Base-by-base conservation (phyloP, 2,329 filamentous ascomycete genomes). In the Hypoxylon sp. region DNA sequence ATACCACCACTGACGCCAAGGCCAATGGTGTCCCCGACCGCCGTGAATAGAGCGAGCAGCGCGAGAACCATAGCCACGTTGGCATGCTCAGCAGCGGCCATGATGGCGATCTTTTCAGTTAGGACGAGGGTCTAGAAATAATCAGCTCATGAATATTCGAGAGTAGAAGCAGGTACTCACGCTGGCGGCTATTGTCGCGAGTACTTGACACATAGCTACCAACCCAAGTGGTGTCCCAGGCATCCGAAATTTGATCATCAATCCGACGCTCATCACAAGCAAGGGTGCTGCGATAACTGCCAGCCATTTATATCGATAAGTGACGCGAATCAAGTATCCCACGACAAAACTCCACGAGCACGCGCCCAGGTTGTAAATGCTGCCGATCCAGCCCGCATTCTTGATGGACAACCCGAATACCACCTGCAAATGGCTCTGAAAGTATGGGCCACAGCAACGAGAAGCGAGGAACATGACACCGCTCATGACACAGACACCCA, bases 1-100 rank as follows among this genome's bases (percentile, higher is more conserved):
- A 91, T 85, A 1, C 87, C 86, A 2, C 83, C 85, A 2, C 87
- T 85, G 56, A 90, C 82, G n/a, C 87, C 84, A 2, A 80, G 80
- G 10, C 87, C 87, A 9, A 89, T 81, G 2, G 86, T 84, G 30
- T 84, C 85, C 58, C 87, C 88, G 61, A 90, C 82, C 53, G 83
- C 83, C 66, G 84, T 83, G 38, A 86, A 84, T 0, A 89, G 82
- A 13, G 84, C 80, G 59, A 87, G 82, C 65, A 90, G 78, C 4
- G 87, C 86, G 3, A 88, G 82, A 10, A 85, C 82, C 2, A 83
- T 80, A 23, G 87, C 85, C 9, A 89, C 82, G 67, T 88, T 80
- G 67, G 86, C 80, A 69, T 89, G 86, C 32, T 82, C 82, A 4
- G 82, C 83, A 1, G 85, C 86, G 2, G 87, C 85, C 76, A 89